Conservation (phyloP, 2,329 filamentous ascomycete species). For the Talaromyces funiculosus region DNA sequence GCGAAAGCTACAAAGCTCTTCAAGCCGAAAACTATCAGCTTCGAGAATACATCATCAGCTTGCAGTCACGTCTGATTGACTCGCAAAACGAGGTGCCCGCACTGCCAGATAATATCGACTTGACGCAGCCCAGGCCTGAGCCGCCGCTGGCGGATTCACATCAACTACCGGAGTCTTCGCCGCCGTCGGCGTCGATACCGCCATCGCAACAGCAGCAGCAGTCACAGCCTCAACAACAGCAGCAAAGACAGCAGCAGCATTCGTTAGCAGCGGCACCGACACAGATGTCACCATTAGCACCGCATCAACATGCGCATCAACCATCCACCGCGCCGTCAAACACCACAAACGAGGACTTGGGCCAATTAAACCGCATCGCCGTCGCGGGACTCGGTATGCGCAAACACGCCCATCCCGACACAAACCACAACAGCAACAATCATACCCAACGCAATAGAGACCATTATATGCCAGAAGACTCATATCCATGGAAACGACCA, state of each 20-base stretch:
- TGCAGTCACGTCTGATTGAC: conserved; percentile 82
- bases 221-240: neutral
- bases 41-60: conserved; percentile 83
- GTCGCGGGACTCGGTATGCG: conserved; percentile 41
- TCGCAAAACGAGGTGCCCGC: conserved; percentile 77
- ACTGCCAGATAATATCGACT: conserved; percentile 71
- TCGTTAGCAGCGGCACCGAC: conserved; percentile 15
- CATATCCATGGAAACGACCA: neutral
- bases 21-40: conserved; percentile 86
- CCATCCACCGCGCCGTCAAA: conserved; percentile 10
- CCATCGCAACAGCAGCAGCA: neutral
- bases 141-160: conserved; percentile 22
- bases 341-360: conserved; percentile 32
- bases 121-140: conserved; percentile 51
- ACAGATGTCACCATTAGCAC: conserved; percentile 10
- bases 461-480: neutral
- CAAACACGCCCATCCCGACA: conserved; percentile 20
- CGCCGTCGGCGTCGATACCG: neutral
- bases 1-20: conserved; percentile 70
- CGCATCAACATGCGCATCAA: conserved; percentile 15
- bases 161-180: neutral
- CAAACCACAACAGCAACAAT: neutral
- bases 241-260: conserved; percentile 20
- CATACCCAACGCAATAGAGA: neutral
- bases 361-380: conserved; percentile 40